A percentile compares a stretch with the other conserved stretches of the same genome.
These are phyloP conservation scores for Trichophyton benhamiae DNA, from an alignment of 2,329 filamentous ascomycete species.

Conservation along the genomic window DNA sequence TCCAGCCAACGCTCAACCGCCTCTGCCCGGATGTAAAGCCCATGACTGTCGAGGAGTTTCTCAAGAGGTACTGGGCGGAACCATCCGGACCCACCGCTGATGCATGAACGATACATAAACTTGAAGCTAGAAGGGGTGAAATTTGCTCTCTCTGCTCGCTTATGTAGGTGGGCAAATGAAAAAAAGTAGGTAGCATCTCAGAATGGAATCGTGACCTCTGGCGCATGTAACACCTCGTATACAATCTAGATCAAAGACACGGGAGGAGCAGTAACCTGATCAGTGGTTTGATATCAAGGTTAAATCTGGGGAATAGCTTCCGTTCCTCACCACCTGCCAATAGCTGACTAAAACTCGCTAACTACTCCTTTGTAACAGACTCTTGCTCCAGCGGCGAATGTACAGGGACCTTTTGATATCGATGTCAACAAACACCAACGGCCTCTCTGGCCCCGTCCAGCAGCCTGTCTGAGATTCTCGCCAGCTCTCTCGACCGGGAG, in stretches of 20 bases:
- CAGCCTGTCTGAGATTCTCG: too few relatives aligned
- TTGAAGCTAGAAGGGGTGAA: background rate
- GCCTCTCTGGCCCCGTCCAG: background rate
- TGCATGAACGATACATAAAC: background rate
- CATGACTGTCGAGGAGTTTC: conserved; percentile 5
- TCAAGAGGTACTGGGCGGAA: conserved; percentile 8
- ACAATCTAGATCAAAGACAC: background rate
- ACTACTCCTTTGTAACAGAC: too few relatives aligned
- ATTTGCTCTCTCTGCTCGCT: background rate
- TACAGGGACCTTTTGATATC: background rate
- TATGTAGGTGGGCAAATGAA: background rate
- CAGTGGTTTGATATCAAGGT: background rate
- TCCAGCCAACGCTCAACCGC: conserved; percentile 7
- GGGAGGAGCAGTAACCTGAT: background rate
- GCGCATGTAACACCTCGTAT: background rate
- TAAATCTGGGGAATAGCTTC: background rate
- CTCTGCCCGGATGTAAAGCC: conserved; percentile 10
- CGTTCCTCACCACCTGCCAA: too few relatives aligned
- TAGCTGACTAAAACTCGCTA: too few relatives aligned
- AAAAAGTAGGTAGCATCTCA: background rate
- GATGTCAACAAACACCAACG: background rate
- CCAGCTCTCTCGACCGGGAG: too few relatives aligned
- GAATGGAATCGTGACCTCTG: background rate
- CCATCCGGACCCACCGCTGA: background rate
- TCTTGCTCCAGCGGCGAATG: too few relatives aligned